Conservation (phyloP, 495 filamentous ascomycete species). For the Astrocystis sublimbata region DNA sequence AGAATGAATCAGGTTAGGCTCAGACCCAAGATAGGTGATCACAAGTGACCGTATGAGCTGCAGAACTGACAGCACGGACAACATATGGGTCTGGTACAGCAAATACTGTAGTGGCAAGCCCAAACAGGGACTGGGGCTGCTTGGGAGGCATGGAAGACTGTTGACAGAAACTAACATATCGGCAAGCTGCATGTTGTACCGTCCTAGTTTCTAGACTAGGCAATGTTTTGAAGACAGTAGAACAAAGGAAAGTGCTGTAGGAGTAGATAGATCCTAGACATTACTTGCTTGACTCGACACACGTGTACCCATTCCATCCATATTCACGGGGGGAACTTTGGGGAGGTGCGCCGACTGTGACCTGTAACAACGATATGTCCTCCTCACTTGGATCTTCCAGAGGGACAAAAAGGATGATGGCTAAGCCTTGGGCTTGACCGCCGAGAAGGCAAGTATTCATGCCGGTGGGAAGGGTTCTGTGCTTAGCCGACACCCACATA, state of each 20-base stretch:
- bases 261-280: conserved; percentile 38
- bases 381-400: conserved; percentile 26
- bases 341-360: conserved; percentile 21
- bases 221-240: conserved; percentile 38
- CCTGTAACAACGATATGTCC: conserved; percentile 25
- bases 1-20: conserved; percentile 35
- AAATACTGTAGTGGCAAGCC: conserved; percentile 42
- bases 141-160: conserved; percentile 41
- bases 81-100: conserved; percentile 53
- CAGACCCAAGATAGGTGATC: conserved; percentile 43
- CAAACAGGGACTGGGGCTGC: conserved; percentile 50
- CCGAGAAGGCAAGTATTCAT: conserved; percentile 31
- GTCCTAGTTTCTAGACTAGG: conserved; percentile 38
- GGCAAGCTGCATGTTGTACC: conserved; percentile 56
- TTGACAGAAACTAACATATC: conserved; percentile 45
- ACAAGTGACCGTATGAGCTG: conserved; percentile 48
- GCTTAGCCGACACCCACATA: conserved; percentile 38
- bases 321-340: conserved; percentile 23
- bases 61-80: conserved; percentile 40
- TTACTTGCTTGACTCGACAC: conserved; percentile 52
- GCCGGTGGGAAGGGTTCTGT: conserved; percentile 32
- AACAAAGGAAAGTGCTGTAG: conserved; percentile 45
- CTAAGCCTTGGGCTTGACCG: conserved; percentile 38
- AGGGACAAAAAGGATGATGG: conserved; percentile 27
- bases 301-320: conserved; percentile 42